phyloP scores from a whole-genome alignment of 2,329 filamentous ascomycete species.

The Alternaria ventricosa region DNA sequence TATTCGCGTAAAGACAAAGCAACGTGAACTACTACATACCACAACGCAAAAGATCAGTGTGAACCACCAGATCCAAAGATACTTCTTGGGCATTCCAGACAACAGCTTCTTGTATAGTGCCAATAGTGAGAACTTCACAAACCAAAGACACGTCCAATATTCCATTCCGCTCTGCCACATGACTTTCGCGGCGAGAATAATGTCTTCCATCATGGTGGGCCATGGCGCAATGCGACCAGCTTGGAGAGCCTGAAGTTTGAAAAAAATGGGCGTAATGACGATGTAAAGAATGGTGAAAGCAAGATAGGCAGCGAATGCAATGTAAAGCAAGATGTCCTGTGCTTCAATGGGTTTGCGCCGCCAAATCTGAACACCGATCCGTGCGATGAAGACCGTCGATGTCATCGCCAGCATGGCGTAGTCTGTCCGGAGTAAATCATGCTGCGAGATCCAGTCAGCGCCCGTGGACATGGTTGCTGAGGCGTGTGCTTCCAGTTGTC shows the following conservation, averaged over 20 bases:
- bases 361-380: constrained; percentile 17
- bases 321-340: constrained; percentile 30
- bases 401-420: constrained; percentile 25
- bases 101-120: constrained; percentile 50
- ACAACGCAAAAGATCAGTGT: constrained; percentile 44
- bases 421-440: constrained; percentile 18
- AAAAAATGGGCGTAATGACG: constrained; percentile 44
- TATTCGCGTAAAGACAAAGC: neutral
- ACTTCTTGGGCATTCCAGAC: constrained; percentile 35
- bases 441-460: constrained; percentile 21
- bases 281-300: constrained; percentile 42
- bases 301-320: constrained; percentile 39
- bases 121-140: constrained; percentile 51
- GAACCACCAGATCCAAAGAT: constrained; percentile 48
- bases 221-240: constrained; percentile 33
- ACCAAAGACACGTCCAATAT: constrained; percentile 51
- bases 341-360: constrained; percentile 10
- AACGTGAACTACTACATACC: constrained; percentile 26
- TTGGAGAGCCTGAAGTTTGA: constrained; percentile 34
- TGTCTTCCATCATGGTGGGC: constrained; percentile 39
- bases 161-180: constrained; percentile 50
- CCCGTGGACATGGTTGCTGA: constrained; percentile 19
- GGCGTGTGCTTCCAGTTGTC: neutral
- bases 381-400: constrained; percentile 24
- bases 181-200: constrained; percentile 41